Conservation (phyloP, 768 basidiomycete species). For the Boletus pseudopeckii region DNA sequence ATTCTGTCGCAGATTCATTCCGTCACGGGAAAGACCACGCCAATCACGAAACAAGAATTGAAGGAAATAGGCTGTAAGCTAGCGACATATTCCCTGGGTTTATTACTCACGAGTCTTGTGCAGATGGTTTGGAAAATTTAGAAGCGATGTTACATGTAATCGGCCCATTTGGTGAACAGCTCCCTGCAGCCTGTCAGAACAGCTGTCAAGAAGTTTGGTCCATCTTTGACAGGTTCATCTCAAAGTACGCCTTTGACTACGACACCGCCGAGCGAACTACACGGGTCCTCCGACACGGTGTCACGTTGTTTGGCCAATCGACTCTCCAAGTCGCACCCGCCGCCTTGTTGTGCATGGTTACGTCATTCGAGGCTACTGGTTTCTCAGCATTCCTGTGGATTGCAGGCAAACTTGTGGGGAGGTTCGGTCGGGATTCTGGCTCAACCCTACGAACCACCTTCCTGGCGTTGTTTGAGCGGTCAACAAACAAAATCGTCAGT, state of each 20-base stretch:
- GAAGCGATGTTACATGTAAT: constrained; percentile 89
- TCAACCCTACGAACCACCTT: constrained; percentile 54
- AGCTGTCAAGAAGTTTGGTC: constrained; percentile 80
- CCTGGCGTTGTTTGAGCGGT: constrained; percentile 65
- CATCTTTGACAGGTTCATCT: constrained; percentile 77
- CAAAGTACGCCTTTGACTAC: constrained; percentile 72
- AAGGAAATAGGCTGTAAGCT: constrained; percentile 63
- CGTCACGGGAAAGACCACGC: constrained; percentile 48
- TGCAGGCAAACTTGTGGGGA: constrained; percentile 76
- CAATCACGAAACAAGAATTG: constrained; percentile 68
- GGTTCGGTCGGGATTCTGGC: constrained; percentile 69
- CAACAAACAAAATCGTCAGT: constrained; percentile 66
- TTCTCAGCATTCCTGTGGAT: constrained; percentile 93
- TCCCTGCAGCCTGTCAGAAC: constrained; percentile 75
- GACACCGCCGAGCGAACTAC: constrained; percentile 80
- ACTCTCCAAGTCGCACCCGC: constrained; percentile 66
- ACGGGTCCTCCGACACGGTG: constrained; percentile 77
- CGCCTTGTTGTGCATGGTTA: constrained; percentile 70
- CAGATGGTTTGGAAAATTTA: constrained; percentile 87
- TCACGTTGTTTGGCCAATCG: constrained; percentile 73
- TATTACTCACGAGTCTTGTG: constrained; percentile 6
- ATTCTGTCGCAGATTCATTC: constrained; percentile 75
- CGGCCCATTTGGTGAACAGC: constrained; percentile 73
- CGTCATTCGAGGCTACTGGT: constrained; percentile 75
- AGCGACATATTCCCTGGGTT: not conserved